Percentiles rank a stretch among this genome's conserved stretches.
Conservation (phyloP, 345 rosid species). For the Salix arbutifolia region DNA sequence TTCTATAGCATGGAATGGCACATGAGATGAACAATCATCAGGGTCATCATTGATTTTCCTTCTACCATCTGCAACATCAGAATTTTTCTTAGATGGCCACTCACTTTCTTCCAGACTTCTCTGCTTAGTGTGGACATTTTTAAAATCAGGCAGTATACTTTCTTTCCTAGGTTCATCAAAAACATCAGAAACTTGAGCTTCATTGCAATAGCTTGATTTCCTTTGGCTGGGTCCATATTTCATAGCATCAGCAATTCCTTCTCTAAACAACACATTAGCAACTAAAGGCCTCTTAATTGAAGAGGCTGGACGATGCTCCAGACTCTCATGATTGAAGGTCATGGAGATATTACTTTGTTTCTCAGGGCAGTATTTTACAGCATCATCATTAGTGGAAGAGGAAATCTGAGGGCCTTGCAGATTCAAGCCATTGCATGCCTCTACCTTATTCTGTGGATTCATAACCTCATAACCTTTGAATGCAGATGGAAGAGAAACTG, state of each 20-base stretch:
- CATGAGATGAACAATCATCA: conserved; percentile 34
- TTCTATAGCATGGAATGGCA: conserved; percentile 34
- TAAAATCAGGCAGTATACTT: conserved; percentile 16
- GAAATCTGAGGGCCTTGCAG: conserved; percentile 30
- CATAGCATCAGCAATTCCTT: conserved; percentile 19
- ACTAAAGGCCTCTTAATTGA: conserved; percentile 16
- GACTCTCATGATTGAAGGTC: conserved; percentile 11
- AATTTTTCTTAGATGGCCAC: conserved; percentile 23
- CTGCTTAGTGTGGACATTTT: conserved; percentile 21
- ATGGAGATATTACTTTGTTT: conserved; percentile 18
- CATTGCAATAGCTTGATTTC: conserved; percentile 17
- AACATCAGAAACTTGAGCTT: conserved; percentile 19
- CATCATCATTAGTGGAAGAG: conserved; percentile 18
- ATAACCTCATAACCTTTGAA: conserved; percentile 27
- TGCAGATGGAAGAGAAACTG: conserved; percentile 29
- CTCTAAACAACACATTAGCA: conserved; percentile 12
- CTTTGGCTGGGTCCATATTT: conserved; percentile 15
- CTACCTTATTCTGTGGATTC: conserved; percentile 25
- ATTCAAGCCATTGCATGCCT: conserved; percentile 33
- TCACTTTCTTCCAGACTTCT: conserved; percentile 21
- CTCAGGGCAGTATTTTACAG: conserved; percentile 22
- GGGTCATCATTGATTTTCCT: conserved; percentile 30
- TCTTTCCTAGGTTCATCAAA: conserved; percentile 18
- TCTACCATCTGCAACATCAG: conserved; percentile 16
- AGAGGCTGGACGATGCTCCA: conserved; percentile 17